Percentiles rank a stretch among this genome's conserved stretches.
phyloP scores from a whole-genome alignment of 495 filamentous ascomycete genomes.

The Daldinia concentrica region DNA sequence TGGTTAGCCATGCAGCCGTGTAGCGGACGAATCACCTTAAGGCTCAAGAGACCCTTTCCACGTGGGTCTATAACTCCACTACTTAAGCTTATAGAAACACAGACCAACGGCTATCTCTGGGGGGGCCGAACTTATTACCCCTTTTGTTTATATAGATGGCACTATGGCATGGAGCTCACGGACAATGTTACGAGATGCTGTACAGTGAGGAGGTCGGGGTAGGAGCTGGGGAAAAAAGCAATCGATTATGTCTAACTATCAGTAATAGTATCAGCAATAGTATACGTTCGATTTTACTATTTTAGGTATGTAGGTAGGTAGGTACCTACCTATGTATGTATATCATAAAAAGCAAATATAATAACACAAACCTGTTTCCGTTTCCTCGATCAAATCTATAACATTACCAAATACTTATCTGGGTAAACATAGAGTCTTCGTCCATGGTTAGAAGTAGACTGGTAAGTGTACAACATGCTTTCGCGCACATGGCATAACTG shows the following conservation, averaged over 20 bases:
- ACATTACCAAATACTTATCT: not conserved
- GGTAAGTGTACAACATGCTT: not conserved
- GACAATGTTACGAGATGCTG: not conserved
- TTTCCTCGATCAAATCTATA: not conserved
- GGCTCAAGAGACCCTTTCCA: not conserved
- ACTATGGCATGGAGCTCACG: not conserved
- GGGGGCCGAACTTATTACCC: not conserved
- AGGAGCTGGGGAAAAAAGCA: not conserved
- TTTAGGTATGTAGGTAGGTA: no score
- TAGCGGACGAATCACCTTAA: not conserved
- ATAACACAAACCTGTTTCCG: not conserved
- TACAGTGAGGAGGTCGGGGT: not conserved
- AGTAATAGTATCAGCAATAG: not conserved
- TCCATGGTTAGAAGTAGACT: not conserved
- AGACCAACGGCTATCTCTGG: not conserved
- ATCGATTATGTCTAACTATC: not conserved
- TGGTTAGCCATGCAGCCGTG: not conserved
- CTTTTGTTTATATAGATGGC: not conserved
- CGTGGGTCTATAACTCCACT: slow-evolving; percentile 1
- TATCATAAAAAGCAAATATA: not conserved
- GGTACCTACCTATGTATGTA: no score
- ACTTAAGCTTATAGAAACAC: not conserved
- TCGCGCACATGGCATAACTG: not conserved
- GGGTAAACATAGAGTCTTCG: not conserved
- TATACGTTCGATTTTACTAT: no score